Conservation (phyloP, 352 stramenopile species). For the Blastocystis hominis region DNA sequence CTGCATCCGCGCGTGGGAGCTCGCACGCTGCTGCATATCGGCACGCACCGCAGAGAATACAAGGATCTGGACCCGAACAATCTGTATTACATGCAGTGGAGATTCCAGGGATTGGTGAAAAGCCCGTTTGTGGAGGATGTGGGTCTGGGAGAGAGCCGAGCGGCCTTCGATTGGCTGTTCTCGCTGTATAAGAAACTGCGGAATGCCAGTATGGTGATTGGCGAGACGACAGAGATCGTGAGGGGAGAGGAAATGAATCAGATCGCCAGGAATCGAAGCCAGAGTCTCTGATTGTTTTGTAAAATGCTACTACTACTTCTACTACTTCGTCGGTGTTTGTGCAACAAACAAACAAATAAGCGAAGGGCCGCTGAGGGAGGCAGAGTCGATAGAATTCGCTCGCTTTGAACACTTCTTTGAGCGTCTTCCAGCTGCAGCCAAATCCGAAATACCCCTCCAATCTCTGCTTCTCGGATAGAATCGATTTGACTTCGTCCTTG, state of each 20-base stretch:
- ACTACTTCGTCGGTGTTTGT: not conserved
- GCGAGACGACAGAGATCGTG: not conserved
- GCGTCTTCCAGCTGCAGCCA: slow-evolving; percentile 24
- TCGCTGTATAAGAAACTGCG: slow-evolving; percentile 25
- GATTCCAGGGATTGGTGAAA: slow-evolving; percentile 3
- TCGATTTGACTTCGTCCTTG: slow-evolving; percentile 67
- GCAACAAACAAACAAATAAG: not conserved
- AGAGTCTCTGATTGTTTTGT: slow-evolving; percentile 44
- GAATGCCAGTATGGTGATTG: slow-evolving; percentile 25
- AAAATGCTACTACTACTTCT: not conserved
- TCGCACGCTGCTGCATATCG: slow-evolving; percentile 43
- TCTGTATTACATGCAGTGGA: slow-evolving; percentile 57
- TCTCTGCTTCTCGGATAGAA: slow-evolving; percentile 66
- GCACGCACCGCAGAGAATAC: slow-evolving; percentile 51
- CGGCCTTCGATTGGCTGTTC: slow-evolving; percentile 17
- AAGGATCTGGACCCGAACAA: slow-evolving; percentile 45
- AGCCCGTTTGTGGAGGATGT: slow-evolving; percentile 47
- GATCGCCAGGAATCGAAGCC: not conserved
- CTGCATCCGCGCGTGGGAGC: not conserved
- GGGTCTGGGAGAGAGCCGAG: slow-evolving; percentile 8
- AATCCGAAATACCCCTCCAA: slow-evolving; percentile 43
- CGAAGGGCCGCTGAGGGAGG: not conserved
- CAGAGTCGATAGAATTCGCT: slow-evolving; percentile 17
- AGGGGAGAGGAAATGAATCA: not conserved
- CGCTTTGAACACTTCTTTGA: slow-evolving; percentile 23